These are phyloP conservation scores for Balamuthia mandrillaris DNA, from an alignment of 208 protist genomes.

Conservation along the genomic window DNA sequence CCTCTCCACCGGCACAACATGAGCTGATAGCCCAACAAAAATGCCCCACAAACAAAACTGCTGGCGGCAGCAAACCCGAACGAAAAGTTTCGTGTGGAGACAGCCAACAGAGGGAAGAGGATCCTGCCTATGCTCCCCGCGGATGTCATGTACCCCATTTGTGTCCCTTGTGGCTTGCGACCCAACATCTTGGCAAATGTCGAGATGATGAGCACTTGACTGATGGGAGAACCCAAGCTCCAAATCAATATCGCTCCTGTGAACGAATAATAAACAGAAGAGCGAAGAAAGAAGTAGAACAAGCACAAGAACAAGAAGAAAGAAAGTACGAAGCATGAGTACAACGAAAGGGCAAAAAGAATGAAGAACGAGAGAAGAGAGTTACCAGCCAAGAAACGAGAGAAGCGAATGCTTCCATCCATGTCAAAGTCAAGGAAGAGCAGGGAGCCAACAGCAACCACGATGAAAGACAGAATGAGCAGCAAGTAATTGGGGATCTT, in stretches of 20 bases:
- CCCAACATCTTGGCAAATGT: neutral
- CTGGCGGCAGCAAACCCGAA: too few species aligned
- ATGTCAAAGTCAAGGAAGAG: neutral
- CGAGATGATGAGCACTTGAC: slow-evolving; percentile 3
- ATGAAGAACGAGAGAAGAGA: too few species aligned
- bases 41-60: too few species aligned
- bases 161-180: slow-evolving; percentile 1
- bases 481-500: neutral
- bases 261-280: too few species aligned
- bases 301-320: too few species aligned
- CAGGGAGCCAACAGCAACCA: neutral
- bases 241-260: neutral
- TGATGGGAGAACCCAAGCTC: slow-evolving; percentile 14
- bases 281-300: too few species aligned
- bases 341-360: too few species aligned
- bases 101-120: neutral
- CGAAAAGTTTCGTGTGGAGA: too few species aligned
- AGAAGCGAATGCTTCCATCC: neutral
- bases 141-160: slow-evolving; percentile 2
- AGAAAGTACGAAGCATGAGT: too few species aligned
- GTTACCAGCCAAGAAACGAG: neutral
- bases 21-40: too few species aligned
- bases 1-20: too few species aligned
- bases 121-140: neutral
- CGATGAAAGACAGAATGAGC: slow-evolving; percentile 7